phyloP scores from a whole-genome alignment of 495 filamentous ascomycete genomes.

The Annulohypoxylon nitens region DNA sequence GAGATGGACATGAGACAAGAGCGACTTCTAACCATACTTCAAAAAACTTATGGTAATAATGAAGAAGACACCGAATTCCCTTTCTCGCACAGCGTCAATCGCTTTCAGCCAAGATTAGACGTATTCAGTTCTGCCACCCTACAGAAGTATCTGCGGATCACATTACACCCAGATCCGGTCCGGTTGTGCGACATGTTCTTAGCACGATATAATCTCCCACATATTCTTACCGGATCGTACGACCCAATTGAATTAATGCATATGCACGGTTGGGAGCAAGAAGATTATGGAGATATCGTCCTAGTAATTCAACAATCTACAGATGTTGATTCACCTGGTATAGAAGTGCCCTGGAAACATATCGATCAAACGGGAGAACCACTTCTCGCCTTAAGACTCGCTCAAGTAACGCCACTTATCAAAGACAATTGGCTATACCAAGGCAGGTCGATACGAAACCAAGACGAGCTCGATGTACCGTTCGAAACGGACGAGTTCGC shows the following conservation, averaged over 20 bases:
- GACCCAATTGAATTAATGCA: conserved; percentile 38
- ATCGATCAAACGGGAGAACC: conserved; percentile 30
- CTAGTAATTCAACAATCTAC: conserved; percentile 5
- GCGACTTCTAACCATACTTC: conserved; percentile 9
- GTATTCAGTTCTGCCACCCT: conserved; percentile 17
- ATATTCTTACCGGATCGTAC: conserved; percentile 36
- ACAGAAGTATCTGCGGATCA: conserved; percentile 24
- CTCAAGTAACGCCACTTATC: conserved; percentile 13
- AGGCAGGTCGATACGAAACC: conserved; percentile 30
- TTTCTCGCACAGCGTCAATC: background rate
- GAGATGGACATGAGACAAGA: conserved; percentile 24
- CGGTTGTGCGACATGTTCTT: conserved; percentile 36
- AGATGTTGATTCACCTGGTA: background rate
- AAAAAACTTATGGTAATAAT: background rate
- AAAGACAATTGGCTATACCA: conserved; percentile 29
- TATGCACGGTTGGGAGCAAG: conserved; percentile 34
- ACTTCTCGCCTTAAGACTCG: conserved; percentile 7
- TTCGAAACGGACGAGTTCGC: conserved; percentile 35
- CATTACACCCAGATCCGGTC: conserved; percentile 28
- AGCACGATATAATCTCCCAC: conserved; percentile 33
- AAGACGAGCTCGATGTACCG: conserved; percentile 15
- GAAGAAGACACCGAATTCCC: background rate
- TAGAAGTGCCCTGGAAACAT: conserved; percentile 36
- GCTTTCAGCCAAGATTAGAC: conserved; percentile 13
- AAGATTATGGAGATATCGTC: conserved; percentile 17